Base-by-base conservation (phyloP, 495 filamentous ascomycete genomes). In the Neurospora hispaniola region DNA sequence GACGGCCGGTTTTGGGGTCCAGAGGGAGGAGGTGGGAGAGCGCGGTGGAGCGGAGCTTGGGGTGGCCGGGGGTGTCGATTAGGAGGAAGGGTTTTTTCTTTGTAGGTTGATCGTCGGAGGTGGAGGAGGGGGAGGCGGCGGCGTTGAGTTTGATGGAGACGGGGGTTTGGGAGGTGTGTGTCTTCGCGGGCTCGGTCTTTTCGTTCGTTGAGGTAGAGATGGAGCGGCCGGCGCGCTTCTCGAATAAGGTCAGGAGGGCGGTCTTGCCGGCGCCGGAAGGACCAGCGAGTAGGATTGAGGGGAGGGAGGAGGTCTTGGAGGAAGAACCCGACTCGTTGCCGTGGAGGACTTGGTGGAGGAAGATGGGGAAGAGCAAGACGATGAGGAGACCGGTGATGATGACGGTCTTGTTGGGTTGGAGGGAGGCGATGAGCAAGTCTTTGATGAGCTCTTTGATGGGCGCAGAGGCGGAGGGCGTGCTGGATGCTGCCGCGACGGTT, bases 31-130 rank as follows among this genome's bases (percentile, higher is more conserved):
- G 76, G 42, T 78, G 79, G 27, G 81, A 72, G 62, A 88, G 79
- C n/a, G 86, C 80, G 80, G 87, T 76, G 74, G 87, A 85, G 69
- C 96, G 93, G 9, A 98, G 89, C 80, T 99, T 99, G 70, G 93
- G 94, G 85, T 98, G 96, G 71, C 95, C 95, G 1, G 95, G 95
- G 5, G 96, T 98, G 84, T 99, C 95, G 78, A 89, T 81, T 38
- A 98, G 82, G 69, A 92, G 85, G 82, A 97, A 94, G 35, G 3
- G 3, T 70, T 87, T 89, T 73, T 90, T 86, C 5, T n/a, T n/a
- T n/a, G n/a, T n/a, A n/a, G 84, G 1, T 84, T 40, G 10, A 68
- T 77, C 74, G 71, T 79, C 94, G 7, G 90, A 85, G 5, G 83
- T 81, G 35, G 87, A 82, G 68, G 35, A 38, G 5, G 35, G 3